These are phyloP conservation scores for Exophiala bonariae DNA, from an alignment of 2,329 filamentous ascomycete species.

Conservation along the genomic window DNA sequence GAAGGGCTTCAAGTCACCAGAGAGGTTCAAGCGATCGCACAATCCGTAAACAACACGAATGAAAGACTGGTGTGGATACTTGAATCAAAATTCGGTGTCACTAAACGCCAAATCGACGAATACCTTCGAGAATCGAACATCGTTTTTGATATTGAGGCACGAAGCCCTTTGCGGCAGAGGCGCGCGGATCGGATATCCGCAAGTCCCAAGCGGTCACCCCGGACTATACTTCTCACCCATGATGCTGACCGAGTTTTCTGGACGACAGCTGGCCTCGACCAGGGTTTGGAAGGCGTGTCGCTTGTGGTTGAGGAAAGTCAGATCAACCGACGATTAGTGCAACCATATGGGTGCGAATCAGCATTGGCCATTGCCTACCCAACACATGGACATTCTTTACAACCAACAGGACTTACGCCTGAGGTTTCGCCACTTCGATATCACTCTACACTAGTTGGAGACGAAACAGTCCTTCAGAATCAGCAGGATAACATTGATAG, in stretches of 20 bases:
- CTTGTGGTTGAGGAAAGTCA: neutral
- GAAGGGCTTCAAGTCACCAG: conserved; percentile 67
- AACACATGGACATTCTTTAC: neutral
- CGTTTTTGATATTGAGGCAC: conserved; percentile 2
- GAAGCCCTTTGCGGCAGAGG: conserved; percentile 1
- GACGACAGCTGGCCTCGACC: neutral
- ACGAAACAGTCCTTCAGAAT: conserved; percentile 1
- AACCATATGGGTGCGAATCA: neutral
- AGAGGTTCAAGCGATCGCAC: conserved; percentile 69
- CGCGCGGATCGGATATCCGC: neutral
- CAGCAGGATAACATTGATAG: neutral
- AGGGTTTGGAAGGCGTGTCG: neutral
- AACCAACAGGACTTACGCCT: neutral
- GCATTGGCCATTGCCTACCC: neutral
- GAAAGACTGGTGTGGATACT: conserved; percentile 62
- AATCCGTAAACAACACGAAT: conserved; percentile 69
- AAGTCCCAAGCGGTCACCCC: conserved; percentile 10
- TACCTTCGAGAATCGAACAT: conserved; percentile 18
- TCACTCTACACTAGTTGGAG: neutral
- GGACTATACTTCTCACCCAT: conserved; percentile 12
- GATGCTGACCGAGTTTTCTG: conserved; percentile 1
- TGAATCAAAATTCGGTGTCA: conserved; percentile 53
- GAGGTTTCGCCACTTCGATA: neutral
- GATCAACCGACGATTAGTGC: neutral
- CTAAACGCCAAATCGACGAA: conserved; percentile 55